Evolutionary conservation across 257 asterid genomes (phyloP).

Genomic region (Solanum lycopersicoides): DNA sequence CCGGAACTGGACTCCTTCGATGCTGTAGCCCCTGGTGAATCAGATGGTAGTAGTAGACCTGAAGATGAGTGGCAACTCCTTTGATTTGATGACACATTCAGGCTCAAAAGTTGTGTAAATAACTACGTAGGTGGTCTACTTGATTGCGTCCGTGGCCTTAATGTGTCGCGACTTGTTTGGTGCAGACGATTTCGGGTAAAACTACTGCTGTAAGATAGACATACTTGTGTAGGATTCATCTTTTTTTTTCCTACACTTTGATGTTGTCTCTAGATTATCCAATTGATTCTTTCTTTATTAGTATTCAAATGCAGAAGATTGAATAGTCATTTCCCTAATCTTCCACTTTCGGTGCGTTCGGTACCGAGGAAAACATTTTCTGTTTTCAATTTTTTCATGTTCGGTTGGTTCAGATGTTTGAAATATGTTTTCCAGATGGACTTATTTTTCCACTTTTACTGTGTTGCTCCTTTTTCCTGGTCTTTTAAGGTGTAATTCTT

Average conservation of each 20-base stretch:
- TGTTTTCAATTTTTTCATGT: not conserved
- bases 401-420: not conserved
- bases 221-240: not conserved
- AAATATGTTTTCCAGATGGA: not conserved
- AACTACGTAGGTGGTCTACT: not conserved
- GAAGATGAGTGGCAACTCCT: constrained; percentile 98
- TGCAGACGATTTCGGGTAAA: not conserved
- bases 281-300: not conserved
- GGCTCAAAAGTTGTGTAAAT: constrained; percentile 7
- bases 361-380: not conserved
- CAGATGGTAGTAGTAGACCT: constrained; percentile 29
- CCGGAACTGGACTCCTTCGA: constrained; percentile 21
- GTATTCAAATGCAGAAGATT: not conserved
- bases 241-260: not conserved
- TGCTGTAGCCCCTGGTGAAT: constrained; percentile 6
- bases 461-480: not conserved
- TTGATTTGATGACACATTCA: constrained; percentile 14
- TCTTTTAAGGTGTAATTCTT: not conserved
- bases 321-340: not conserved
- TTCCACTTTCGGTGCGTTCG: not conserved
- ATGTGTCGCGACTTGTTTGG: not conserved
- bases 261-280: not conserved
- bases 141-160: not conserved
- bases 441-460: not conserved
- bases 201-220: not conserved